These are phyloP conservation scores for Colletotrichum sp. DNA, from an alignment of 2,329 filamentous ascomycete genomes.

Conservation along the genomic window DNA sequence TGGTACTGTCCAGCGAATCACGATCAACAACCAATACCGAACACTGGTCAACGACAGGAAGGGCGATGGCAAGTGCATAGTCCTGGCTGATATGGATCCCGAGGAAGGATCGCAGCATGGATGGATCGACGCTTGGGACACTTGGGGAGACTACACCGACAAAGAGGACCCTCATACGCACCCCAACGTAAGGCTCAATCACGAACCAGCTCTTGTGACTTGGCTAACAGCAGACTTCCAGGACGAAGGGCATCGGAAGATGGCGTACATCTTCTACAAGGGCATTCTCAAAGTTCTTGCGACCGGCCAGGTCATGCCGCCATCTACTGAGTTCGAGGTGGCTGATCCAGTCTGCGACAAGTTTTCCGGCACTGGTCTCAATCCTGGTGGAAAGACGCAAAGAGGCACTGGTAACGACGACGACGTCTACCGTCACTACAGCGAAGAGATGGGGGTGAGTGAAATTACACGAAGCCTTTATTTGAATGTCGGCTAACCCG, in stretches of 20 bases:
- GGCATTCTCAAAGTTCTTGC: background rate
- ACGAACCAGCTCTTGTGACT: background rate
- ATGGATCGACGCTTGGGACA: background rate
- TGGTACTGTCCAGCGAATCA: slow-evolving; percentile 12
- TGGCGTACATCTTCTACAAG: background rate
- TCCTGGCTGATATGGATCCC: background rate
- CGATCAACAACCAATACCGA: background rate
- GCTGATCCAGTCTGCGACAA: background rate
- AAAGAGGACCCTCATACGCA: background rate
- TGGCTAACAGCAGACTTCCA: background rate
- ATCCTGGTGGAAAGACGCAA: background rate
- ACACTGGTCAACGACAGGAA: background rate
- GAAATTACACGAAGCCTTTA: background rate
- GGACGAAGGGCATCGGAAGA: background rate
- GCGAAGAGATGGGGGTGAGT: background rate
- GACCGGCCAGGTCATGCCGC: background rate
- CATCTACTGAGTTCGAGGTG: background rate
- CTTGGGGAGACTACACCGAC: background rate
- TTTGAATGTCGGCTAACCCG: background rate
- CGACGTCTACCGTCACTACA: background rate
- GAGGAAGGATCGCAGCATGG: background rate
- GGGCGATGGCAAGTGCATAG: background rate
- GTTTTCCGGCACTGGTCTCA: background rate
- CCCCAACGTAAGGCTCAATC: background rate
- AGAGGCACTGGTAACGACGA: background rate